These are phyloP conservation scores for Ceriops zippeliana DNA, from an alignment of 345 rosid species.

Conservation along the genomic window DNA sequence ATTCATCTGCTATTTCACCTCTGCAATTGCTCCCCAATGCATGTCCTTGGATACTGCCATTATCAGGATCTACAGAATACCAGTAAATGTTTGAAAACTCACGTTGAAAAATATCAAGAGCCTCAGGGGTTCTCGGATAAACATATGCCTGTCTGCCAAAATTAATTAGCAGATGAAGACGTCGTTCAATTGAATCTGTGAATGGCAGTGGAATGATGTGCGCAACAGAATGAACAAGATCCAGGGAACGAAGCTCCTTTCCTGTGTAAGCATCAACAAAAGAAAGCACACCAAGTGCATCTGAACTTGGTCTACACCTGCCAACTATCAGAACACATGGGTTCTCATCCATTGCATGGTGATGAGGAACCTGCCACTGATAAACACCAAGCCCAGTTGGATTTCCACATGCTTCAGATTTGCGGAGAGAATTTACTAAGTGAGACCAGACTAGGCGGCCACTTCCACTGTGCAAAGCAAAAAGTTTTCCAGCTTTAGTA, in stretches of 20 bases:
- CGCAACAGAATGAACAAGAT: slow-evolving; percentile 60
- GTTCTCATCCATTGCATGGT: slow-evolving; percentile 90
- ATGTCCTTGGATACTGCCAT: slow-evolving; percentile 74
- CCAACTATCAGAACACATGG: slow-evolving; percentile 91
- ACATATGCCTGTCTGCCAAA: slow-evolving; percentile 58
- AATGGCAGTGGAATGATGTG: slow-evolving; percentile 84
- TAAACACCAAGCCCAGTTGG: slow-evolving; percentile 63
- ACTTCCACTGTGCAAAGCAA: slow-evolving; percentile 95
- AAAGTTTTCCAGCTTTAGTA: slow-evolving; percentile 76
- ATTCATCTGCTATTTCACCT: slow-evolving; percentile 57
- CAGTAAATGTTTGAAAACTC: slow-evolving; percentile 81
- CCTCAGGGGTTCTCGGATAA: slow-evolving; percentile 77
- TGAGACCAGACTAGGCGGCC: slow-evolving; percentile 90
- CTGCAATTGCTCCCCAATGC: slow-evolving; percentile 56
- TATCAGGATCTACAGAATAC: slow-evolving; percentile 73
- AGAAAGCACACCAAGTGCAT: slow-evolving; percentile 67
- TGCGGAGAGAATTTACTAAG: slow-evolving; percentile 55
- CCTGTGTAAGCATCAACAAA: slow-evolving; percentile 88
- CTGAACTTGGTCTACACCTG: slow-evolving; percentile 52
- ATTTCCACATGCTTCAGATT: slow-evolving; percentile 54
- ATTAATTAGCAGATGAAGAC: slow-evolving; percentile 80
- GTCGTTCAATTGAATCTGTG: slow-evolving; percentile 88
- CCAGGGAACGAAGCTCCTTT: slow-evolving; percentile 52
- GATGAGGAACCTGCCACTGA: slow-evolving; percentile 98
- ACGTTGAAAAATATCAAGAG: slow-evolving; percentile 53